Percentiles rank a stretch among this genome's conserved stretches.
phyloP scores from a whole-genome alignment of 208 protist species.

The Lotmaria passim region DNA sequence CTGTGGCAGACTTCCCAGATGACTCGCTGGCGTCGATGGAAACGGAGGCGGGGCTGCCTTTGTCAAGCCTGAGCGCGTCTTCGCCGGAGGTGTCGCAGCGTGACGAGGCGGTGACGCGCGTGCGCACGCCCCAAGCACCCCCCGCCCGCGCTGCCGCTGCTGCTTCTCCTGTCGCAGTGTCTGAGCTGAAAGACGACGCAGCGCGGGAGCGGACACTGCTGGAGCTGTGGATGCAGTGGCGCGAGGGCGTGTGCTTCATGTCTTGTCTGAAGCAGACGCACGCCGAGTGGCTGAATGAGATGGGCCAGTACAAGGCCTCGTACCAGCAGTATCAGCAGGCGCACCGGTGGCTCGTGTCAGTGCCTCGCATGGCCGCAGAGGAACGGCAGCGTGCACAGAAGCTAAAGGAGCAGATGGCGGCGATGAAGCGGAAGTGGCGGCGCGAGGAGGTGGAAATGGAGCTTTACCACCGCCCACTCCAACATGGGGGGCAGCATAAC shows the following conservation, averaged over 20 bases:
- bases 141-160: too few species aligned
- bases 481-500: neutral
- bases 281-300: constrained; percentile 56
- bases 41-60: neutral
- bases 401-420: constrained; percentile 45
- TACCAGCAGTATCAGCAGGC: constrained; percentile 61
- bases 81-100: neutral
- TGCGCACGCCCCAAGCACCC: too few species aligned
- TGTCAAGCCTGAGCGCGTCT: neutral
- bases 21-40: constrained; percentile 1
- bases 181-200: neutral
- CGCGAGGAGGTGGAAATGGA: constrained; percentile 34
- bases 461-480: constrained; percentile 23
- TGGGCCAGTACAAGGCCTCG: constrained; percentile 42
- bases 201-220: constrained; percentile 23
- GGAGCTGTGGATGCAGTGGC: constrained; percentile 56
- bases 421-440: constrained; percentile 36
- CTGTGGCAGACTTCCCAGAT: constrained; percentile 3
- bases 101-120: neutral
- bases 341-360: constrained; percentile 60
- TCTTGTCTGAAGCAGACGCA: constrained; percentile 62
- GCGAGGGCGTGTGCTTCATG: constrained; percentile 68
- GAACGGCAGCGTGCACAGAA: constrained; percentile 45
- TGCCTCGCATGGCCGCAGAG: constrained; percentile 37
- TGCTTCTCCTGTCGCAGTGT: too few species aligned